These are phyloP conservation scores for Trypanosomatidae sp. DNA, from an alignment of 208 protist species.

Conservation along the genomic window DNA sequence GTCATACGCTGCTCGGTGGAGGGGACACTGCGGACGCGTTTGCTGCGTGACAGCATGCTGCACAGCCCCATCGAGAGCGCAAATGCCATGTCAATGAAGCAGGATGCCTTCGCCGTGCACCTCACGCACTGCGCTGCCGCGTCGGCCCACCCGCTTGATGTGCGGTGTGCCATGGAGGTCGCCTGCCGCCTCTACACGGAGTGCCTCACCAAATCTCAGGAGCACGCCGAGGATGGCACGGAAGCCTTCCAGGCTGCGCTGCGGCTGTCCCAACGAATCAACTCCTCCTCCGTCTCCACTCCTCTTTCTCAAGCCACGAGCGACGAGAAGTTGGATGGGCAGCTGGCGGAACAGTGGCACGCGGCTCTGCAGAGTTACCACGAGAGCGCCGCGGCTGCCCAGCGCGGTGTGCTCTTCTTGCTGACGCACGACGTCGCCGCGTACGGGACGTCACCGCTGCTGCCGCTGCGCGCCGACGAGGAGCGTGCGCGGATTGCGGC, in stretches of 20 bases:
- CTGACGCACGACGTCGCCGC: slow-evolving; percentile 9
- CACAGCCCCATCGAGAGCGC: no score
- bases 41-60: no score
- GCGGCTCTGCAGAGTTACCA: slow-evolving; percentile 14
- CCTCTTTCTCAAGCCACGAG: no score
- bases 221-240: slow-evolving; percentile 33
- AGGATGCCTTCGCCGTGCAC: neutral
- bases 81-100: no score
- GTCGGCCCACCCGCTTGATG: slow-evolving; percentile 24
- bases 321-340: no score
- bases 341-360: no score
- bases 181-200: slow-evolving; percentile 1
- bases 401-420: slow-evolving; percentile 17
- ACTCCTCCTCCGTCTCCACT: no score
- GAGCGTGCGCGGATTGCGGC: neutral
- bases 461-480: slow-evolving; percentile 12
- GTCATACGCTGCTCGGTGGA: slow-evolving; percentile 2
- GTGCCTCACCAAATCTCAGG: slow-evolving; percentile 22
- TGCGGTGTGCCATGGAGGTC: slow-evolving; percentile 15
- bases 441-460: neutral
- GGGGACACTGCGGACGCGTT: neutral
- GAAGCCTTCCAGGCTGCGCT: slow-evolving; percentile 14
- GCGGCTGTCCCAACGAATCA: no score
- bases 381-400: slow-evolving; percentile 16
- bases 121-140: slow-evolving; percentile 5